phyloP scores from a whole-genome alignment of 208 protist genomes.

The Entamoeba moshkovskii region DNA sequence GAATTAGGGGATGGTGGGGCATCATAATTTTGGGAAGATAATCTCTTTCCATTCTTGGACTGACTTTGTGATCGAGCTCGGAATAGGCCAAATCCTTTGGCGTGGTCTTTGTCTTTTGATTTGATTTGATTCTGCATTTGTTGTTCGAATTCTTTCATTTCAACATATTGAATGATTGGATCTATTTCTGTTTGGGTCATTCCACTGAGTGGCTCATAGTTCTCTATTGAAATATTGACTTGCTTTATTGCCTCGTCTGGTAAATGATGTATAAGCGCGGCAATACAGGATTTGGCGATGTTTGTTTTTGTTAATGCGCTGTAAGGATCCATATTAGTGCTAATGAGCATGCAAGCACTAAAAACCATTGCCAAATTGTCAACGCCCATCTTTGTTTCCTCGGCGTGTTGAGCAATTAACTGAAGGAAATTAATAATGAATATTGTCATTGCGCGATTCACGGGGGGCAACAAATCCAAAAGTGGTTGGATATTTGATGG shows the following conservation, averaged over 20 bases:
- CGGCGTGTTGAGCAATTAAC: background rate
- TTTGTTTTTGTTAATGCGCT: background rate
- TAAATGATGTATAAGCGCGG: background rate
- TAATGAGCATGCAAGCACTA: background rate
- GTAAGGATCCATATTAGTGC: background rate
- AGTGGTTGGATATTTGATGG: background rate
- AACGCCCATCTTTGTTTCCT: background rate
- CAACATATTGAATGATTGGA: background rate
- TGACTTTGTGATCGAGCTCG: too few species aligned
- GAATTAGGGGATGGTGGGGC: too few species aligned
- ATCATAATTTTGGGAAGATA: too few species aligned
- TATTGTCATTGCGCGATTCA: background rate
- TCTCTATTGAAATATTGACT: background rate
- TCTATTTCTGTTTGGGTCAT: background rate
- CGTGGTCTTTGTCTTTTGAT: too few species aligned
- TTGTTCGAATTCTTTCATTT: background rate
- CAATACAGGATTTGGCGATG: background rate
- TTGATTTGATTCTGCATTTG: background rate
- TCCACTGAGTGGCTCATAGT: background rate
- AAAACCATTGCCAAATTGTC: background rate
- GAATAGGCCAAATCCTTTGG: too few species aligned
- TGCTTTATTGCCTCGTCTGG: background rate
- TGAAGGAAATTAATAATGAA: background rate
- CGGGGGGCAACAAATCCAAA: background rate
- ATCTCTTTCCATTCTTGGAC: too few species aligned